phyloP scores from a whole-genome alignment of 1,139 yeast species.

The Blastobotrys malaysiensis region DNA sequence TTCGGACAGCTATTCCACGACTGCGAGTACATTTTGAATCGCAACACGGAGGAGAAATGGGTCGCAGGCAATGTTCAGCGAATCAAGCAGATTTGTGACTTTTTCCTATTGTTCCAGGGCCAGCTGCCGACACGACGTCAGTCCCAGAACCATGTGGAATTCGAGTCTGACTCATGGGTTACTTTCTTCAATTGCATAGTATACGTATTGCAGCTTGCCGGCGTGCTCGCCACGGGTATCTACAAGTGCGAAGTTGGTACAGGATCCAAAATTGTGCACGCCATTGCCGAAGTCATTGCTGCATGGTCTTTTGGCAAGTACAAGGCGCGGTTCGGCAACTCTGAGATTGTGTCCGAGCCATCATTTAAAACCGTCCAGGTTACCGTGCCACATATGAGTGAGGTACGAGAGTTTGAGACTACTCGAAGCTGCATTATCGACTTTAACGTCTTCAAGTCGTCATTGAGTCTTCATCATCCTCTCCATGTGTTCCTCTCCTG shows the following conservation, averaged over 20 bases:
- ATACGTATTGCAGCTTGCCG: slow-evolving; percentile 35
- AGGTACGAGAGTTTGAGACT: slow-evolving; percentile 12
- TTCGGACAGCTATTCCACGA: slow-evolving; percentile 86
- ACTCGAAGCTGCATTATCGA: slow-evolving; percentile 27
- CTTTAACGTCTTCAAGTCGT: slow-evolving; percentile 42
- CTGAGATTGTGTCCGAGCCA: slow-evolving; percentile 18
- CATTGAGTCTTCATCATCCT: slow-evolving; percentile 74
- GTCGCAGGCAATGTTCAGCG: slow-evolving; percentile 31
- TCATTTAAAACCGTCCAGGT: slow-evolving; percentile 13
- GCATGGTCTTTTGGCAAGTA: slow-evolving; percentile 29
- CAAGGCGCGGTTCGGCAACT: slow-evolving; percentile 12
- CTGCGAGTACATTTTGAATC: slow-evolving; percentile 66
- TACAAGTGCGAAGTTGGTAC: slow-evolving; percentile 20
- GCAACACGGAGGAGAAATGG: slow-evolving; percentile 51
- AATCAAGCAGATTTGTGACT: slow-evolving; percentile 52
- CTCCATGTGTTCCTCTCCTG: slow-evolving; percentile 68
- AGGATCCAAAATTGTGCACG: slow-evolving; percentile 20
- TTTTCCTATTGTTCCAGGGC: slow-evolving; percentile 71
- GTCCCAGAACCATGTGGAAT: slow-evolving; percentile 79
- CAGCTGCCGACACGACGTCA: slow-evolving; percentile 72
- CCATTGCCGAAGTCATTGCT: slow-evolving; percentile 24
- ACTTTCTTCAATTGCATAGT: slow-evolving; percentile 73
- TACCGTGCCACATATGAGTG: slow-evolving; percentile 8
- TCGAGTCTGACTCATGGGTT: slow-evolving; percentile 82
- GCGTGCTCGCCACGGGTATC: slow-evolving; percentile 35